A percentile compares a stretch with the other conserved stretches of the same genome.
Conservation (phyloP, 345 rosid species). For the Hypericum perforatum region DNA sequence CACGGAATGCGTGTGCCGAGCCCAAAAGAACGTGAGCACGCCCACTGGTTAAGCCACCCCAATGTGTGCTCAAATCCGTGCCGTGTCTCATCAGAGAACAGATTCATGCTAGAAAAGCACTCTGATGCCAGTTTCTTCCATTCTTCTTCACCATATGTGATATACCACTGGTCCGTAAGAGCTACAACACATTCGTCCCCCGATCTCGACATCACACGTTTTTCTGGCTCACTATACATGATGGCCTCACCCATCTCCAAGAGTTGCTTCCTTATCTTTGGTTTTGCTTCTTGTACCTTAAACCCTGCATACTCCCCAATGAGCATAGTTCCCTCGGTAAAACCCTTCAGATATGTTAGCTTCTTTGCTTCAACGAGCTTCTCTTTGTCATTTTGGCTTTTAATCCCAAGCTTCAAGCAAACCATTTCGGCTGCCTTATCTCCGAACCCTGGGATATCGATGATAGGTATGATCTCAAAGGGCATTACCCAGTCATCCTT, state of each 20-base stretch:
- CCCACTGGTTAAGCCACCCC: constrained; percentile 97
- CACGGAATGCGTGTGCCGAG: constrained; percentile 96
- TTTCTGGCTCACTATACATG: constrained; percentile 90
- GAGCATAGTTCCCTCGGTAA: constrained; percentile 71
- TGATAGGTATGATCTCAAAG: constrained; percentile 61
- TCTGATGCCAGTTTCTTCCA: constrained; percentile 75
- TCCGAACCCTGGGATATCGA: constrained; percentile 75
- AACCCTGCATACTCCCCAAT: constrained; percentile 66
- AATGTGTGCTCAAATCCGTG: constrained; percentile 88
- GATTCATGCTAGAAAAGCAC: constrained; percentile 69
- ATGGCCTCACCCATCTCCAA: constrained; percentile 65
- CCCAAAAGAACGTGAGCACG: constrained; percentile 96
- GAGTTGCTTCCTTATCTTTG: constrained; percentile 56
- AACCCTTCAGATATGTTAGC: constrained; percentile 78
- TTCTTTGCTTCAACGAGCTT: constrained; percentile 89
- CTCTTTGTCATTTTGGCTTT: constrained; percentile 88
- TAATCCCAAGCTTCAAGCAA: constrained; percentile 70
- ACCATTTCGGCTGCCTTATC: constrained; percentile 84
- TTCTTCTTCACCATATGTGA: constrained; percentile 75
- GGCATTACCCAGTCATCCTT: constrained; percentile 86
- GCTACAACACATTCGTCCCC: constrained; percentile 99
- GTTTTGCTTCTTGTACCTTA: constrained; percentile 76
- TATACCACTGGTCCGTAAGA: constrained; percentile 96
- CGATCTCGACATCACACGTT: constrained; percentile 82
- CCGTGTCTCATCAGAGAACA: constrained; percentile 70